phyloP scores from a whole-genome alignment of 352 stramenopile genomes.

The Phytophthora pinifolia region DNA sequence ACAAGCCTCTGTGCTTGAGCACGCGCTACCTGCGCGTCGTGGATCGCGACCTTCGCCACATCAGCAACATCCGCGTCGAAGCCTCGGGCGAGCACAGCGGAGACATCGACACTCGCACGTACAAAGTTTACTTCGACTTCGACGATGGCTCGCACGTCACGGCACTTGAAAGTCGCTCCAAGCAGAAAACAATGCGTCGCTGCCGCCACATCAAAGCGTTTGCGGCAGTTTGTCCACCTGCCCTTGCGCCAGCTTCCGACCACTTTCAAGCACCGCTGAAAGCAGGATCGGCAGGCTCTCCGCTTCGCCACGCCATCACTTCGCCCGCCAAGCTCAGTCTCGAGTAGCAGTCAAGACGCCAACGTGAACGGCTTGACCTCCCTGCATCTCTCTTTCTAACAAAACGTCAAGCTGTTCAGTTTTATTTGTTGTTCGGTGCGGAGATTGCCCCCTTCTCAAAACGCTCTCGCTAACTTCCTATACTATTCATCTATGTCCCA shows the following conservation, averaged over 20 bases:
- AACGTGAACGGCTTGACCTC: too few species aligned
- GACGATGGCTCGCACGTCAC: constrained; percentile 53
- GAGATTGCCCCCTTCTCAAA: constrained; percentile 25
- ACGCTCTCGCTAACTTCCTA: constrained; percentile 32
- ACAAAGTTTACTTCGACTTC: constrained; percentile 79
- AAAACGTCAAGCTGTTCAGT: constrained; percentile 32
- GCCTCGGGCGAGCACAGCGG: constrained; percentile 61
- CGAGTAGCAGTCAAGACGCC: too few species aligned
- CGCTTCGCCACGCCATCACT: constrained; percentile 22
- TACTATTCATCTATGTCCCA: constrained; percentile 45
- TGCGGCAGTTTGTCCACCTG: constrained; percentile 15
- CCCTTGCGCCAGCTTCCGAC: constrained; percentile 18
- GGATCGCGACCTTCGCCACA: constrained; percentile 53
- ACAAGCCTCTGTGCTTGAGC: constrained; percentile 52
- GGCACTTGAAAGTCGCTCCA: constrained; percentile 58
- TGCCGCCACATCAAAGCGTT: constrained; percentile 67
- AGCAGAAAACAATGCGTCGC: constrained; percentile 52
- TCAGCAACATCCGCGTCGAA: constrained; percentile 66
- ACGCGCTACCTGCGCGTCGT: constrained; percentile 36
- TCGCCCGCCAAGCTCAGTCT: constrained; percentile 26
- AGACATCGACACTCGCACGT: constrained; percentile 65
- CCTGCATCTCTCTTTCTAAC: too few species aligned
- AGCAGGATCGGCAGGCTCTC: constrained; percentile 10
- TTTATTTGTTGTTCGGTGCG: constrained; percentile 20
- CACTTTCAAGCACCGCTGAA: constrained; percentile 15